Percentiles rank a stretch among this genome's conserved stretches.
Evolutionary conservation across 179 eudicot species (phyloP).

Genomic region (Nepenthes alata): DNA sequence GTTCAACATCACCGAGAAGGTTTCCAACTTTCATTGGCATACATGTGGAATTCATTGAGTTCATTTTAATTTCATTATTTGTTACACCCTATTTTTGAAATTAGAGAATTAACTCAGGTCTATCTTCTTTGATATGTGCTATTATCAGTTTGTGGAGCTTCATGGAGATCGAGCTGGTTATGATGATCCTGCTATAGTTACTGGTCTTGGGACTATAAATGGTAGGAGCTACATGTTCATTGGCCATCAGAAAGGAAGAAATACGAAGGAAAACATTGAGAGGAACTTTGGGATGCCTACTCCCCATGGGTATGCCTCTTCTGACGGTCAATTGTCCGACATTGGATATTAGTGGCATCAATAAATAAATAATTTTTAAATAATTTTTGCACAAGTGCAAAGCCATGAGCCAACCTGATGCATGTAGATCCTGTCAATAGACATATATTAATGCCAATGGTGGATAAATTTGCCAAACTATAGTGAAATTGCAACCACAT

Average conservation of each 20-base stretch:
- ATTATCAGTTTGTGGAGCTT: slow-evolving; percentile 78
- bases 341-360: neutral
- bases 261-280: slow-evolving; percentile 80
- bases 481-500: no score
- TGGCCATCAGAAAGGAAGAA: slow-evolving; percentile 93
- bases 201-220: slow-evolving; percentile 82
- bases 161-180: slow-evolving; percentile 97
- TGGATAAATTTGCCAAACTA: no score
- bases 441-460: no score
- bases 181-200: slow-evolving; percentile 92
- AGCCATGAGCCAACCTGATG: no score
- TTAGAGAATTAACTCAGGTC: slow-evolving; percentile 3
- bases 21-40: slow-evolving; percentile 7
- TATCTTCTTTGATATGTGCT: slow-evolving; percentile 5
- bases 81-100: neutral
- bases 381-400: no score
- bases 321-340: neutral
- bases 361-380: no score
- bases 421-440: no score
- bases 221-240: slow-evolving; percentile 89
- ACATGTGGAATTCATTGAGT: neutral
- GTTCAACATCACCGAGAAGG: slow-evolving; percentile 82
- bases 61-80: neutral
- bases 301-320: slow-evolving; percentile 79
- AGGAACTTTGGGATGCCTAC: slow-evolving; percentile 99